Base-by-base conservation (phyloP, 1,284 basidiomycete genomes). In the Rugosomyces carneus region DNA sequence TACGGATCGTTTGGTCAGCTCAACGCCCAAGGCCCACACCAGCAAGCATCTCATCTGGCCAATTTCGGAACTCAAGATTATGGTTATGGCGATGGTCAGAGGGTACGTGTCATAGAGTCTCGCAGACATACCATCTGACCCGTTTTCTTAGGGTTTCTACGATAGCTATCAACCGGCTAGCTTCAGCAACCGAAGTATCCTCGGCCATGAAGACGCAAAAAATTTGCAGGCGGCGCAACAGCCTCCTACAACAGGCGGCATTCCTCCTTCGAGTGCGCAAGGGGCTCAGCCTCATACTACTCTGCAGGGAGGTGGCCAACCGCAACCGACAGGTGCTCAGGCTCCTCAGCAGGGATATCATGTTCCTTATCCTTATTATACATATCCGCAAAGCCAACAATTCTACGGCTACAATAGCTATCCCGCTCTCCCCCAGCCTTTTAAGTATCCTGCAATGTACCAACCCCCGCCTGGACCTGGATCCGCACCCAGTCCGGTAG, bases 331-430 rank as follows among this genome's bases (percentile, higher is more conserved):
- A 24, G 69, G 71, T 13, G 71, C 70, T 3, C 81, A 83, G 62
- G 78, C 73, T 10, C 79, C 78, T 21, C 81, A 81, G 52, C 80
- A 82, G 56, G 67, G 69, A 40, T 80, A 79, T 55, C 67, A 65
- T 47, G 78, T 72, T 48, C 79, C 71, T 58, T 86, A 83, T 59
- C 84, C 76, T 64, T 79, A 74, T 48, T 78, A 74, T 46, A 75
- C 78, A 15, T 85, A 83, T 61, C 79, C 80, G 4, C 81, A 84
- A 57, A 83, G 78, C 55, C 84, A 87, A 55, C 83, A 87, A 55
- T 87, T 78, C 63, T 87, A 86, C 52, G 78, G 82, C 0, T 88
- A 88, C 66, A 81, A 72, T 31, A 80, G 75, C 10, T 86, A 86
- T 52, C 72, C 70, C 50, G 72, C 72, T 32, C 78, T 84, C 13